These are phyloP conservation scores for Fusarium pseudonygamai DNA, from an alignment of 2,329 filamentous ascomycete genomes.

Conservation along the genomic window DNA sequence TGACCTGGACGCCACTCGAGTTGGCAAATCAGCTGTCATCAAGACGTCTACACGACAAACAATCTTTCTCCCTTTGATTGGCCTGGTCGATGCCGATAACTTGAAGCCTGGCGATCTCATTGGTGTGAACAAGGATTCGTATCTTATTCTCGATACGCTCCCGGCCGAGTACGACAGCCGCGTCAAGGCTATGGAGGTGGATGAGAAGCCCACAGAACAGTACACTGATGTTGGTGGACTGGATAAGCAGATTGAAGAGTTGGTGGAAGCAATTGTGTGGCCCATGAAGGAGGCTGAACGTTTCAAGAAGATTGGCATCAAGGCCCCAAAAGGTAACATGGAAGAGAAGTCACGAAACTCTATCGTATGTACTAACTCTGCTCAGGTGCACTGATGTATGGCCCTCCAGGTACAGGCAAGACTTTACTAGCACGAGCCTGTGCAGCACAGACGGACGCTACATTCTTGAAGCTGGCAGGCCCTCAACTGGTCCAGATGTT, in stretches of 20 bases:
- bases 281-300: constrained; percentile 99
- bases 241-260: constrained; percentile 98
- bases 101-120: constrained; percentile 97
- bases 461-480: constrained; percentile 97
- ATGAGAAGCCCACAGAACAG: constrained; percentile 99
- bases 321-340: constrained; percentile 88
- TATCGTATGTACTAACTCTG: constrained; percentile 76
- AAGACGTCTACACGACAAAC: constrained; percentile 99
- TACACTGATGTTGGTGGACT: constrained; percentile 97
- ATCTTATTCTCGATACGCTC: constrained; percentile 94
- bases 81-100: constrained; percentile 93
- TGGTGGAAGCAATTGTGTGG: constrained; percentile 98
- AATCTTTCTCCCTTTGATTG: constrained; percentile 97
- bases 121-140: constrained; percentile 98
- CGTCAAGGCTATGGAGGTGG: constrained; percentile 99
- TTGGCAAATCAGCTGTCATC: constrained; percentile 98
- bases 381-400: constrained; percentile 98
- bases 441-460: constrained; percentile 96
- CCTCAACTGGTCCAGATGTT: constrained; percentile 99
- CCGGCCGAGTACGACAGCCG: constrained; percentile 98
- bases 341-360: constrained; percentile 60
- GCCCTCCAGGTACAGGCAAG: constrained; percentile 89
- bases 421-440: constrained; percentile 94
- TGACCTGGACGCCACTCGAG: constrained; percentile 93
- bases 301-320: constrained; percentile 99